A percentile compares a stretch with the other conserved stretches of the same genome.
phyloP scores from a whole-genome alignment of 345 rosid species.

The Lepidium didymum region DNA sequence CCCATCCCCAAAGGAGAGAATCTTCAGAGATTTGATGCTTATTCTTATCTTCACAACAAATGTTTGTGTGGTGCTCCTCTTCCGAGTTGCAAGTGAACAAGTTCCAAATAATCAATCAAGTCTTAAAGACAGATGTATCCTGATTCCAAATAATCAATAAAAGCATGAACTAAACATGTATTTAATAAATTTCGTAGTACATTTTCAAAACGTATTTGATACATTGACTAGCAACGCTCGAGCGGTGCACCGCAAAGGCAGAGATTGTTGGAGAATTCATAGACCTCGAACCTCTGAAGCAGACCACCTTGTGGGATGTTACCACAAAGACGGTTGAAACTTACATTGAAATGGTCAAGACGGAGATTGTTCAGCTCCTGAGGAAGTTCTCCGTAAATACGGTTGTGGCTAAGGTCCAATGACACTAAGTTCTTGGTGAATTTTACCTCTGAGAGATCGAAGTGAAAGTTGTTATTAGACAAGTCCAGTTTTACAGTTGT shows the following conservation, averaged over 20 bases:
- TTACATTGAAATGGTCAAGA: conserved; percentile 1
- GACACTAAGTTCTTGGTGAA: conserved; percentile 30
- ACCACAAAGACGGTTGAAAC: conserved; percentile 13
- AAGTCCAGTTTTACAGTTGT: conserved; percentile 31
- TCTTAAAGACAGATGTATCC: neutral
- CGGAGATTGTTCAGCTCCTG: neutral
- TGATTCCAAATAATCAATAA: neutral
- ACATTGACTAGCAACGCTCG: neutral
- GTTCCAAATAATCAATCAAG: neutral
- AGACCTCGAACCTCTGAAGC: neutral
- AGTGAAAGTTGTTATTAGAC: conserved; percentile 50
- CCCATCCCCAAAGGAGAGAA: conserved; percentile 51
- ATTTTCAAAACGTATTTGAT: neutral
- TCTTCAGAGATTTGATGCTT: conserved; percentile 34
- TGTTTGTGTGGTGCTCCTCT: conserved; percentile 82
- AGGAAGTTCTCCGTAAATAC: conserved; percentile 9
- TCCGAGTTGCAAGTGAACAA: conserved; percentile 32
- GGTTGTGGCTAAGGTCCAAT: conserved; percentile 40
- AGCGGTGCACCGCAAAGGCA: conserved; percentile 10
- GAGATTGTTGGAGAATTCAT: conserved; percentile 15
- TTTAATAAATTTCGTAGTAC: neutral
- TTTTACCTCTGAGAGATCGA: conserved; percentile 43
- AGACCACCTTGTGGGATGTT: conserved; percentile 9
- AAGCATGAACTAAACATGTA: neutral
- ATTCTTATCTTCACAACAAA: conserved; percentile 47